Evolutionary conservation across 768 basidiomycete species (phyloP).

Genomic region (Clavulina sp.): DNA sequence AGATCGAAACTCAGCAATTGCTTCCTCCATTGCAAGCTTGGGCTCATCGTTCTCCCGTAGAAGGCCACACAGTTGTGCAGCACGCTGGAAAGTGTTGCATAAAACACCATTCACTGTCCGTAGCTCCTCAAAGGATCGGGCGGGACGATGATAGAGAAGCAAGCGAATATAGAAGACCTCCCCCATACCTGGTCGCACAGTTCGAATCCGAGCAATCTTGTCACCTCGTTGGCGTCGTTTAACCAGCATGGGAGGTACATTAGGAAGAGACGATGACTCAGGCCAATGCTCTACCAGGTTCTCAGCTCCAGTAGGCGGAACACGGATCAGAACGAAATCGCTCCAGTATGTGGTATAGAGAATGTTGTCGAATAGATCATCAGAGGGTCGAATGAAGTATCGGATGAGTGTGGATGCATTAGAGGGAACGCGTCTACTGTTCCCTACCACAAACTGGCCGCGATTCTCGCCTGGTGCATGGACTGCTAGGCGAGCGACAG

Average conservation of each 20-base stretch:
- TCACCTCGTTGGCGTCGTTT: not conserved
- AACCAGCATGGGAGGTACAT: not conserved
- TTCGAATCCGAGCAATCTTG: constrained; percentile 2
- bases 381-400: not conserved
- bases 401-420: not conserved
- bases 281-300: not conserved
- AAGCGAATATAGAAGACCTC: constrained; percentile 22
- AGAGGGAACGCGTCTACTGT: not conserved
- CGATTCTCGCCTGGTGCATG: constrained; percentile 1
- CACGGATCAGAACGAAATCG: not conserved
- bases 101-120: constrained; percentile 12
- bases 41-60: constrained; percentile 16
- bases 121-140: constrained; percentile 15
- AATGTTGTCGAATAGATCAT: not conserved
- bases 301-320: not conserved
- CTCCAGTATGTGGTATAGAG: not conserved
- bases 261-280: not conserved
- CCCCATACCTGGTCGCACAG: constrained; percentile 15
- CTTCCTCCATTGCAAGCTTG: constrained; percentile 22
- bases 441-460: too few relatives aligned
- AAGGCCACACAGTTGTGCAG: constrained; percentile 14
- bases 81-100: constrained; percentile 15
- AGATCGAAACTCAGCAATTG: constrained; percentile 17
- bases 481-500: constrained; percentile 6
- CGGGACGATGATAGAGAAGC: constrained; percentile 14